Evolutionary conservation across 1,139 yeast species (phyloP), one percentile per base, ranked within the genome.

Genomic region (Yarrowia galli): DNA sequence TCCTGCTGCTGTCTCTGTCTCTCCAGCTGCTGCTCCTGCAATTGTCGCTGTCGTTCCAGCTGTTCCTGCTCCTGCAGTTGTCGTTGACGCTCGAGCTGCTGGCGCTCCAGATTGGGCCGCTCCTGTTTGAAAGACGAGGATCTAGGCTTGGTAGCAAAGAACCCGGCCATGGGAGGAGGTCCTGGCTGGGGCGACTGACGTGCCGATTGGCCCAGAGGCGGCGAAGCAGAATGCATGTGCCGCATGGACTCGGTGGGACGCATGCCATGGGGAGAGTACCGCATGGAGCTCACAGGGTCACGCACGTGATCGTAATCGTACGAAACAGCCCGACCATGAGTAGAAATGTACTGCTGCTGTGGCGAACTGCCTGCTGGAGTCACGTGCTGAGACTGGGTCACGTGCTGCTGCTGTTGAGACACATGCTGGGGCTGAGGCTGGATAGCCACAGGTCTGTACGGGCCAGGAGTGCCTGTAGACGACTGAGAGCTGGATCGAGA

Each of bases 41-140:
- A 3, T 16, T 35, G 45, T n/a, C 61, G 20, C n/a, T 25, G 46
- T 12, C 46, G 8, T 8, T 54, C 36, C 45, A 20, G 35, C 61
- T 38, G 61, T 42, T 40, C 46, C 23, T 38, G 45, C 10, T 38
- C 46, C 45, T 35, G 43, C 46, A 35, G 20, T 18, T 25, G 61
- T n/a, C 32, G 43, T 20, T 54, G 42, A 5, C 42, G 23, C 28
- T 51, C 56, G 16, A 28, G 56, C 42, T 32, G 40, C 42, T 51
- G 42, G 15, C 56, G 56, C 56, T 51, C 56, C 43, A 22, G 43
- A 7, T 15, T 20, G 4, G 42, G 28, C 16, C 58, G n/a, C 32
- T 68, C 66, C 48, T 56, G 64, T 23, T 64, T 67, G 53, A 65
- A 69, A 22, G 67, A 40, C 35, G 69, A 56, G 28, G 61, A 60